Evolutionary conservation across 441 rosid genomes (phyloP), one percentile per base, ranked within the genome.

Genomic region (Biscutella auriculata): DNA sequence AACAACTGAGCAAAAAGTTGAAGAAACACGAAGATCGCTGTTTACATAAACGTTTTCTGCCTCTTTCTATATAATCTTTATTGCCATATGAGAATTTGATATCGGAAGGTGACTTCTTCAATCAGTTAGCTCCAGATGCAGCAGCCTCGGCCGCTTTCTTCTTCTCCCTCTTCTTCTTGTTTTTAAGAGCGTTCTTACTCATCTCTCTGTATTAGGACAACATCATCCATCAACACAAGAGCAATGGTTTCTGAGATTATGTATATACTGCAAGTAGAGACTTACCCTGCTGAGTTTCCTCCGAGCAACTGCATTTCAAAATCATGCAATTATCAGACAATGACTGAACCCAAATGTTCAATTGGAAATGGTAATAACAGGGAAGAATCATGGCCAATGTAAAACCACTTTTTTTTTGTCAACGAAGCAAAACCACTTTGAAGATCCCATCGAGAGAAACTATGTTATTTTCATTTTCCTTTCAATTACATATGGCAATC

Each of bases 141-240:
- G 77, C 77, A 29, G 73, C 75, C 54, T 74, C 88, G 0, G 82
- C 65, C 2, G 87, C 86, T 66, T 81, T 84, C 70, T 92, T 92
- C 77, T 85, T 88, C 71, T 88, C 96, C 60, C 96, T 80, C 67
- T 82, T 91, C 75, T 88, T 88, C 85, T 88, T 92, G 91, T 92
- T 92, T 64, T 37, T 86, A 42, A 81, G 77, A 6, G 95, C 96
- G 55, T 67, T 86, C 73, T 92, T 92, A 82, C 98, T 88, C 91
- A 82, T 59, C 77, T 83, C 85, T 44, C 96, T 85, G 62, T 27
- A 58, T 49, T 17, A 54, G 45, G 8, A 37, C 13, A 12, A 59
- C 8, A 45, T 4, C 27, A 51, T 39, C 5, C 17, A 48, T 68
- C 58, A 68, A 43, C 16, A 49, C 3, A 48, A 21, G 43, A 9